A percentile compares a stretch with the other conserved stretches of the same genome.
These are phyloP conservation scores for Sporobolomyces phaffii DNA, from an alignment of 768 basidiomycete species.

Conservation along the genomic window DNA sequence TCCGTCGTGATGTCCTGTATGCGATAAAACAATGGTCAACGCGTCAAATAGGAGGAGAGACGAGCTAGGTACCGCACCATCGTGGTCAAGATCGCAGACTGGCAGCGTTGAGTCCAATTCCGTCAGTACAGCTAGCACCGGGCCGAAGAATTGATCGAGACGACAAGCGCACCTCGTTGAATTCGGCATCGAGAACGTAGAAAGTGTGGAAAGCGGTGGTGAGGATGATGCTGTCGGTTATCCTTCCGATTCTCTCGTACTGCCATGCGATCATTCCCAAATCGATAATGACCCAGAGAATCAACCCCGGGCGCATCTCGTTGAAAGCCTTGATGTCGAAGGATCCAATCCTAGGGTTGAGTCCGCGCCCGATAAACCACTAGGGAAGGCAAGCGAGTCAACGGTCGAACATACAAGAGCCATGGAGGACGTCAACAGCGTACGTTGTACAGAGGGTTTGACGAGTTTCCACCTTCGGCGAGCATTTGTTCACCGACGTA, in stretches of 20 bases:
- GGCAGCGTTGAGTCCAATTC: too few species aligned
- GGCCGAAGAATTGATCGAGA: constrained; percentile 7
- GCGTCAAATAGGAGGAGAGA: background rate
- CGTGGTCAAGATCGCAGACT: constrained; percentile 83
- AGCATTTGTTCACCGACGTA: constrained; percentile 56
- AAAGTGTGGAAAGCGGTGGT: constrained; percentile 75
- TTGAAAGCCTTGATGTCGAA: constrained; percentile 68
- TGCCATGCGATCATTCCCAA: constrained; percentile 88
- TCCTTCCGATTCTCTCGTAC: constrained; percentile 54
- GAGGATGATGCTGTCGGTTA: constrained; percentile 86
- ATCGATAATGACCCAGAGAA: constrained; percentile 84
- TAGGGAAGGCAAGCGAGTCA: too few species aligned
- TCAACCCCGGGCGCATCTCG: constrained; percentile 82
- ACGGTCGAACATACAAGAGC: too few species aligned
- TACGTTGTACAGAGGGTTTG: constrained; percentile 83
- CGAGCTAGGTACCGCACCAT: constrained; percentile 52
- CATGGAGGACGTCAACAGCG: constrained; percentile 42
- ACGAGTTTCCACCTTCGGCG: constrained; percentile 86
- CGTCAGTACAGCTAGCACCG: too few species aligned
- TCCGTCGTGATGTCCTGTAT: constrained; percentile 78
- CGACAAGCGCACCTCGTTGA: constrained; percentile 75
- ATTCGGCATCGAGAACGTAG: constrained; percentile 80
- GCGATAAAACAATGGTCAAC: background rate
- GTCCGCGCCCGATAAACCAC: constrained; percentile 90
- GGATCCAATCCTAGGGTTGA: constrained; percentile 77